Conservation (phyloP, 352 stramenopile genomes). For the Globisporangium parvum region DNA sequence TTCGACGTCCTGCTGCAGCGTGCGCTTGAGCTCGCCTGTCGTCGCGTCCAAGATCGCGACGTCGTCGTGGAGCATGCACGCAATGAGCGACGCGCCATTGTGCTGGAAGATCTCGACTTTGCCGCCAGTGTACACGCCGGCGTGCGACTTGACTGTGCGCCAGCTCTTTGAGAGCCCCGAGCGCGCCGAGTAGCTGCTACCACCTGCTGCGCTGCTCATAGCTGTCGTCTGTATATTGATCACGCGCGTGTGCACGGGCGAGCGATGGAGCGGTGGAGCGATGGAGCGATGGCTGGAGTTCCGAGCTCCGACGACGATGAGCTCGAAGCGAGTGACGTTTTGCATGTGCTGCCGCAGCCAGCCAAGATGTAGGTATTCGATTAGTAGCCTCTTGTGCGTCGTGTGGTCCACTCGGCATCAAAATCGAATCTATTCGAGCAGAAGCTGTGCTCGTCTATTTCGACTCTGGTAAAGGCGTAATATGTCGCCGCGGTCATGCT, state of each 20-base stretch:
- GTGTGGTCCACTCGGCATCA: too few relatives aligned
- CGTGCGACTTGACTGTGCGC: slow-evolving; percentile 69
- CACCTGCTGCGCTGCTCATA: slow-evolving; percentile 5
- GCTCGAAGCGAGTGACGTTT: not conserved
- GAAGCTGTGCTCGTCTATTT: too few relatives aligned
- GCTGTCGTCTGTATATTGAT: not conserved
- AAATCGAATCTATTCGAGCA: too few relatives aligned
- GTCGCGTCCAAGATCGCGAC: slow-evolving; percentile 67
- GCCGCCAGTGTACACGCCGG: slow-evolving; percentile 77
- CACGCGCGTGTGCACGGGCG: not conserved
- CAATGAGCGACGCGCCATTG: slow-evolving; percentile 32
- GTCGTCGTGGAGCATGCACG: slow-evolving; percentile 82
- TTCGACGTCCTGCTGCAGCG: slow-evolving; percentile 69
- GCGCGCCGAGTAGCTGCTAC: slow-evolving; percentile 51
- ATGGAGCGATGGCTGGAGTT: not conserved
- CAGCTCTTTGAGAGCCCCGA: slow-evolving; percentile 76
- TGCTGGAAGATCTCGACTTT: slow-evolving; percentile 63
- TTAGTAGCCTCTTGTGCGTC: too few relatives aligned
- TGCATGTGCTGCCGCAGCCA: too few relatives aligned
- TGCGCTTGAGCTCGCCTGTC: slow-evolving; percentile 66
- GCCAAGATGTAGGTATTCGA: too few relatives aligned
- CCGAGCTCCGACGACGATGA: not conserved
- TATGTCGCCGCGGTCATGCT: too few relatives aligned
- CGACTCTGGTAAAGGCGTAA: too few relatives aligned
- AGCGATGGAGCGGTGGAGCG: not conserved